Conservation (phyloP, 108 stramenopile genomes). For the Nannochloropsis granulata region DNA sequence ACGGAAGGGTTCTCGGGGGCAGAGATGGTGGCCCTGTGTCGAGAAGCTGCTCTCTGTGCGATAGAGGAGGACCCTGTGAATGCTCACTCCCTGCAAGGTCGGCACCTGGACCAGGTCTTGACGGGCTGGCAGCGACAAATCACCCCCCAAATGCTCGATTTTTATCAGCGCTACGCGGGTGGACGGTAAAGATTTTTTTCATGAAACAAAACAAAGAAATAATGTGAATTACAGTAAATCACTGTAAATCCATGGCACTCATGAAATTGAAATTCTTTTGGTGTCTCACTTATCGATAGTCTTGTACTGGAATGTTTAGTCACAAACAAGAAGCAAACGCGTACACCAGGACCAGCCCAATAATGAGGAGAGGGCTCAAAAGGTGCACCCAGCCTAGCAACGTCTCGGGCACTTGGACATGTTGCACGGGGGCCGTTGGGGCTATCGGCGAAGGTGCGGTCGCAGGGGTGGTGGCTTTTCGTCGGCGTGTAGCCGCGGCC, state of each 20-base stretch:
- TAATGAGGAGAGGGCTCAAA: not conserved
- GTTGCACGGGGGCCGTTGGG: not conserved
- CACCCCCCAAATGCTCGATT: constrained; percentile 28
- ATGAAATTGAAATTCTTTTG: too few relatives aligned
- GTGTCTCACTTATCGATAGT: too few relatives aligned
- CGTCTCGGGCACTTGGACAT: not conserved
- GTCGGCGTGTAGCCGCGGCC: too few relatives aligned
- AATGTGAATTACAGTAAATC: too few relatives aligned
- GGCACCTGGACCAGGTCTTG: constrained; percentile 20
- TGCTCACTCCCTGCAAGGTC: not conserved
- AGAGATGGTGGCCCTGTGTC: constrained; percentile 36
- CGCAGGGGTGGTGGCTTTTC: not conserved
- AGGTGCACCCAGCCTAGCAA: not conserved
- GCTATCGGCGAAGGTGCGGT: not conserved
- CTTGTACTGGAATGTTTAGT: too few relatives aligned
- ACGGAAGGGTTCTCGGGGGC: constrained; percentile 42
- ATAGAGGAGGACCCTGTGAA: constrained; percentile 24
- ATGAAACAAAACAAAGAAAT: too few relatives aligned
- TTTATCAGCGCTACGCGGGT: constrained; percentile 13
- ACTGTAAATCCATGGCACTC: too few relatives aligned
- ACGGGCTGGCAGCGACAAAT: constrained; percentile 31
- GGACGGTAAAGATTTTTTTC: too few relatives aligned
- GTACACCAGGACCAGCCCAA: not conserved
- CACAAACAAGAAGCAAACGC: too few relatives aligned
- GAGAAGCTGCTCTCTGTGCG: constrained; percentile 39